phyloP scores from a whole-genome alignment of 2,329 filamentous ascomycete genomes.

The Aspergillus sp. region DNA sequence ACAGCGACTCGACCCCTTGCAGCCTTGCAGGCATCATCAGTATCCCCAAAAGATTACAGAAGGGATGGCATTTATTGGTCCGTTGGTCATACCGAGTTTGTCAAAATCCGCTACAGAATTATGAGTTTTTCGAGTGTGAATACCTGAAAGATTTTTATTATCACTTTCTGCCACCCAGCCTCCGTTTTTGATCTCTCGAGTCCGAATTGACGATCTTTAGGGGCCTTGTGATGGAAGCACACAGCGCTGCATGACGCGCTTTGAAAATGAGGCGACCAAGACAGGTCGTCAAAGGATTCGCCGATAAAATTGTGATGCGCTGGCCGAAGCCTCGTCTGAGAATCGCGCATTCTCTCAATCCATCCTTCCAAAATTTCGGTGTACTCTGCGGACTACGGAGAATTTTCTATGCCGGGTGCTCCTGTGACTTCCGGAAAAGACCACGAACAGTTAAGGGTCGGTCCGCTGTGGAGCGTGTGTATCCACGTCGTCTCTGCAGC shows the following conservation, averaged over 20 bases:
- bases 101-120: no score
- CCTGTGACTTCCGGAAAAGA: neutral
- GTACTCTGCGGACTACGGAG: neutral
- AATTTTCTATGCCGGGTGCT: neutral
- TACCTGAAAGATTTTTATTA: no score
- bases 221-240: no score
- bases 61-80: neutral
- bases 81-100: no score
- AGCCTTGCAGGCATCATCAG: neutral
- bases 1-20: neutral
- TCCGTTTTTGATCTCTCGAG: no score
- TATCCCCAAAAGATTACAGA: neutral
- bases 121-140: no score
- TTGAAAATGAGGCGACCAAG: neutral
- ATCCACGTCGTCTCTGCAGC: neutral
- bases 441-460: conserved; percentile 3
- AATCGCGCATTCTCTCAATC: neutral
- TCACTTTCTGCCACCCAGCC: no score
- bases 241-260: no score
- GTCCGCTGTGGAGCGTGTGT: conserved; percentile 9
- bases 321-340: neutral
- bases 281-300: neutral
- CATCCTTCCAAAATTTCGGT: neutral
- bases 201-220: no score
- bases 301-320: neutral